These are phyloP conservation scores for Durio zibethinus DNA, from an alignment of 345 rosid species.

Conservation along the genomic window DNA sequence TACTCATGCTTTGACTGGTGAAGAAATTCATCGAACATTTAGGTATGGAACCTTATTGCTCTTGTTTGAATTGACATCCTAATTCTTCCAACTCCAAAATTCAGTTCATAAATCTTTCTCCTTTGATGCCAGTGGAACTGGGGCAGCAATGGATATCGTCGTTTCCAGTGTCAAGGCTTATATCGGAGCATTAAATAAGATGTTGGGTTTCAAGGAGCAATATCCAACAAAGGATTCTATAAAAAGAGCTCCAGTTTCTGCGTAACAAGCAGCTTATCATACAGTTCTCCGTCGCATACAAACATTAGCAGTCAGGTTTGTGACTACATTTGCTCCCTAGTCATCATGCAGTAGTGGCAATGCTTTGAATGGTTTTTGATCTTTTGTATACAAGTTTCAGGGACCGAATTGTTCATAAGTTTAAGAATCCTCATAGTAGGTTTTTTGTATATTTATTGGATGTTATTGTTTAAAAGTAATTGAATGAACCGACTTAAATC, in stretches of 20 bases:
- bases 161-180: slow-evolving; percentile 95
- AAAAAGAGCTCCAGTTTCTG: slow-evolving; percentile 33
- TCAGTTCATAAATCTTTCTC: not conserved
- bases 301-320: not conserved
- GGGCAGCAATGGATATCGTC: slow-evolving; percentile 82
- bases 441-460: not conserved
- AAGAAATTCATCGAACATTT: slow-evolving; percentile 56
- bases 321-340: not conserved
- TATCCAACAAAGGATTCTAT: slow-evolving; percentile 25
- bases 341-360: not conserved
- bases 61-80: not conserved
- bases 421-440: not conserved
- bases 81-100: not conserved
- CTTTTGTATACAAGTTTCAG: not conserved
- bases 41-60: slow-evolving; percentile 41
- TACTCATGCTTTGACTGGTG: slow-evolving; percentile 60
- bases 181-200: slow-evolving; percentile 79
- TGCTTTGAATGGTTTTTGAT: not conserved
- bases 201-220: slow-evolving; percentile 60
- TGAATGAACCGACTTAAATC: too few species aligned
- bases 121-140: slow-evolving; percentile 56
- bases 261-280: slow-evolving; percentile 24
- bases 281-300: not conserved
- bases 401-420: not conserved
- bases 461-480: too few species aligned